Conservation (phyloP, 805 yeast species). For the Cyberlindnera petersonii region DNA sequence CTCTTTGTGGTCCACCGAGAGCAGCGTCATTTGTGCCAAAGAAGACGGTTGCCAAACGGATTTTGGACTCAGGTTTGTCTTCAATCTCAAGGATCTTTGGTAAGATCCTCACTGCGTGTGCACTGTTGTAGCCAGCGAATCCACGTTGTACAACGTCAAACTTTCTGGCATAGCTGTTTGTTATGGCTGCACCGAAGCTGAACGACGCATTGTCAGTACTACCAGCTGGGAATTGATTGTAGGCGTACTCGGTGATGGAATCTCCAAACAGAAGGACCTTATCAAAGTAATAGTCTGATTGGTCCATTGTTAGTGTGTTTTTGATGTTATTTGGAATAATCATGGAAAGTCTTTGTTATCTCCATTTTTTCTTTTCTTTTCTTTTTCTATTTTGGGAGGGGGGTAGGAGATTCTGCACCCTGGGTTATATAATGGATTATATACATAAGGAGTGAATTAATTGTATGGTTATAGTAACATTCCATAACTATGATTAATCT, state of each 20-base stretch:
- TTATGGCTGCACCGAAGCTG: slow-evolving; percentile 48
- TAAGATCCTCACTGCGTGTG: slow-evolving; percentile 49
- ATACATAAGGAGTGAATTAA: too few relatives aligned
- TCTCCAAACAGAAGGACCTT: slow-evolving; percentile 67
- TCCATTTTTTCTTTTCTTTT: too few relatives aligned
- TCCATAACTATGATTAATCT: too few relatives aligned
- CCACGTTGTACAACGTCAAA: slow-evolving; percentile 74
- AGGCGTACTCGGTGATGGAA: slow-evolving; percentile 59
- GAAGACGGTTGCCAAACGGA: slow-evolving; percentile 52
- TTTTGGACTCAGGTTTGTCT: slow-evolving; percentile 30
- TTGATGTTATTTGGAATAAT: too few relatives aligned
- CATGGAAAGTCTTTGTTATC: too few relatives aligned
- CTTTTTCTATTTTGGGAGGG: too few relatives aligned
- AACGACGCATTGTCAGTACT: slow-evolving; percentile 32
- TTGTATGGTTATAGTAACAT: too few relatives aligned
- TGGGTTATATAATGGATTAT: too few relatives aligned
- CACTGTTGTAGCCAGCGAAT: slow-evolving; percentile 68
- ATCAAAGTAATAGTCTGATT: slow-evolving; percentile 16
- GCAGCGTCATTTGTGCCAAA: slow-evolving; percentile 81
- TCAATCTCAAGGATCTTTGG: slow-evolving; percentile 51
- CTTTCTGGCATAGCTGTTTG: slow-evolving; percentile 50
- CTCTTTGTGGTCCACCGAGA: slow-evolving; percentile 41
- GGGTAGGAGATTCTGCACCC: too few relatives aligned
- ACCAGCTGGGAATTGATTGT: slow-evolving; percentile 31
- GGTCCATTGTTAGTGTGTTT: not conserved